Conservation (phyloP, 208 protist species). For the Crithidia mellificae region DNA sequence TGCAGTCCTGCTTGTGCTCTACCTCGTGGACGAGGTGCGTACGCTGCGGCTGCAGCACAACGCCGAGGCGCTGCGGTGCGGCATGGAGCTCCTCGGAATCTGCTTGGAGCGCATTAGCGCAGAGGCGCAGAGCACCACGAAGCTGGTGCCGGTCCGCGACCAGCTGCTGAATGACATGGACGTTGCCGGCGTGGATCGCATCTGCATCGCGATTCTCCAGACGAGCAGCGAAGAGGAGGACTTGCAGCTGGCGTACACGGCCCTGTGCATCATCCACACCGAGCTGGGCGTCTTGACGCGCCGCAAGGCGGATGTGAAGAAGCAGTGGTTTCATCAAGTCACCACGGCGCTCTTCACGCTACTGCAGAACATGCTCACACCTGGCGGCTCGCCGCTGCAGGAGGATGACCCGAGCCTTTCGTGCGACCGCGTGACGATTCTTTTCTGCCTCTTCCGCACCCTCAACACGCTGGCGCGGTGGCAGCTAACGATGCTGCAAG, state of each 20-base stretch:
- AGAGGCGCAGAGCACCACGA: conserved; percentile 38
- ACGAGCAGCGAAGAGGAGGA: conserved; percentile 50
- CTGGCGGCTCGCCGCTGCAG: conserved; percentile 37
- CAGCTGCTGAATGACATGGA: conserved; percentile 72
- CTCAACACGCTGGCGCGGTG: conserved; percentile 81
- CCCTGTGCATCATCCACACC: conserved; percentile 56
- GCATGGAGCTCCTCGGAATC: conserved; percentile 49
- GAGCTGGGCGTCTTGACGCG: conserved; percentile 48
- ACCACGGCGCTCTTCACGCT: conserved; percentile 67
- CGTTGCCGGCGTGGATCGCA: conserved; percentile 52
- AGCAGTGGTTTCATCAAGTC: conserved; percentile 51
- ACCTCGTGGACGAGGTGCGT: conserved; percentile 65
- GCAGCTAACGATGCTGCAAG: conserved; percentile 68
- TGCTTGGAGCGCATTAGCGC: conserved; percentile 59
- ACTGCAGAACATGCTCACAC: conserved; percentile 75
- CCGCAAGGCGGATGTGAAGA: conserved; percentile 50
- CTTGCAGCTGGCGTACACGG: conserved; percentile 59
- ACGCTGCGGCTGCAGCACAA: conserved; percentile 41
- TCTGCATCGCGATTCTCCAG: conserved; percentile 66
- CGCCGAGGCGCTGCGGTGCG: conserved; percentile 39
- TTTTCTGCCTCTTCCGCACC: conserved; percentile 71
- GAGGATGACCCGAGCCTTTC: conserved; percentile 32
- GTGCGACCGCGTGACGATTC: conserved; percentile 46
- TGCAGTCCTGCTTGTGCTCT: conserved; percentile 42
- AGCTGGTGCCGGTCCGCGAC: conserved; percentile 50